Conservation (phyloP, 2,329 filamentous ascomycete species). For the Fusarium dlaminii region DNA sequence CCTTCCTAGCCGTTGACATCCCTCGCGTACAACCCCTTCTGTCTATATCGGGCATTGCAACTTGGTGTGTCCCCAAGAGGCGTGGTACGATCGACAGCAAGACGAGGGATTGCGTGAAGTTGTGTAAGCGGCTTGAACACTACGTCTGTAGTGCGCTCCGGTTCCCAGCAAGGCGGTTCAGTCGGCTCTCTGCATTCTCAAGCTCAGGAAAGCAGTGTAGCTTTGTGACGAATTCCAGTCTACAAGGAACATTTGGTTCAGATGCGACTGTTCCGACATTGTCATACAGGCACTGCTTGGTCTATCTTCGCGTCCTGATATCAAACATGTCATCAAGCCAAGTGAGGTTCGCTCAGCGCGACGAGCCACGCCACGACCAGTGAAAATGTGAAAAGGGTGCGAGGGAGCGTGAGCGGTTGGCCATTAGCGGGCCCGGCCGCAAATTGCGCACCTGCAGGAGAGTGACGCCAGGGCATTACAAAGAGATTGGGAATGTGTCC, state of each 20-base stretch:
- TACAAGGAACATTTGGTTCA: neutral
- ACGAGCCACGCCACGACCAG: slow-evolving; percentile 27
- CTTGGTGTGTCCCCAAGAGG: slow-evolving; percentile 18
- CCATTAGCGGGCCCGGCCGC: slow-evolving; percentile 28
- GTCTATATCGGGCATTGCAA: slow-evolving; percentile 27
- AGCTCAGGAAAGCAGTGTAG: neutral
- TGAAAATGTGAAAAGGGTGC: slow-evolving; percentile 10
- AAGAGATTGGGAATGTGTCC: slow-evolving; percentile 25
- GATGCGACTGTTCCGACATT: neutral
- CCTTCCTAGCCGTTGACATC: slow-evolving; percentile 21
- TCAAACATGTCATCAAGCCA: slow-evolving; percentile 9
- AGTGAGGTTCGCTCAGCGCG: slow-evolving; percentile 15
- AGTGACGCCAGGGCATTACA: slow-evolving; percentile 23
- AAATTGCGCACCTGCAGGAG: slow-evolving; percentile 37
- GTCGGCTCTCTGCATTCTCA: slow-evolving; percentile 22
- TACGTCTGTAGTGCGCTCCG: slow-evolving; percentile 18
- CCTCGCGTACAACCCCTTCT: slow-evolving; percentile 21
- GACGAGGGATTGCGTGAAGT: slow-evolving; percentile 30
- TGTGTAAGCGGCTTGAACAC: slow-evolving; percentile 38
- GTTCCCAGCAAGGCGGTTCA: slow-evolving; percentile 33
- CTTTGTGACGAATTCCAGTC: slow-evolving; percentile 9
- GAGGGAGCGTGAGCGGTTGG: slow-evolving; percentile 16
- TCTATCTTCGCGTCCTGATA: neutral
- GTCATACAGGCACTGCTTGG: neutral
- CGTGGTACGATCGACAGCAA: slow-evolving; percentile 34